These are phyloP conservation scores for Drechslerella dactyloides DNA, from an alignment of 2,329 filamentous ascomycete species.

Conservation along the genomic window DNA sequence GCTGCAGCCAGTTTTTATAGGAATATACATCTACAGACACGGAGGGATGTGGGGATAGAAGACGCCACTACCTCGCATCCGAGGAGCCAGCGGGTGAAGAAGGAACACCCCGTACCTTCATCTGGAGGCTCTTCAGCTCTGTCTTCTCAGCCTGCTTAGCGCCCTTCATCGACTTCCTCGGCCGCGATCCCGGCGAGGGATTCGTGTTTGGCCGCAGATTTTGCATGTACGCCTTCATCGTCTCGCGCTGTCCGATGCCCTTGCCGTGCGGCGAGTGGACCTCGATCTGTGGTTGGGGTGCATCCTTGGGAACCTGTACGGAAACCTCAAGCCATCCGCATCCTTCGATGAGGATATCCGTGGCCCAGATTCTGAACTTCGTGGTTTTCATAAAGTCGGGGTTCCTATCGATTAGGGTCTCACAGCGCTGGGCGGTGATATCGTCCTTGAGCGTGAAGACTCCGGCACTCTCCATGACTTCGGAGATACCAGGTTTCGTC, in stretches of 20 bases:
- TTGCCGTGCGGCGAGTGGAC: slow-evolving; percentile 47
- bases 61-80: no score
- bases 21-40: no score
- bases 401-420: slow-evolving; percentile 65
- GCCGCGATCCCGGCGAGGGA: slow-evolving; percentile 16
- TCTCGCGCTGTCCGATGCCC: slow-evolving; percentile 50
- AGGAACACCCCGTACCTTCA: no score
- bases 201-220: slow-evolving; percentile 47
- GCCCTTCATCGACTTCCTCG: slow-evolving; percentile 51
- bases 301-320: slow-evolving; percentile 74
- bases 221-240: slow-evolving; percentile 51
- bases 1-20: no score
- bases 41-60: no score
- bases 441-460: slow-evolving; percentile 78
- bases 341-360: slow-evolving; percentile 88
- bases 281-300: slow-evolving; percentile 57
- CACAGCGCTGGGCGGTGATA: slow-evolving; percentile 78
- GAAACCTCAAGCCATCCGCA: slow-evolving; percentile 91
- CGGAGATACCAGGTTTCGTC: slow-evolving; percentile 10
- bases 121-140: slow-evolving; percentile 18
- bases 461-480: slow-evolving; percentile 67
- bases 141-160: slow-evolving; percentile 54
- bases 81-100: no score
- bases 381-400: slow-evolving; percentile 71
- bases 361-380: slow-evolving; percentile 78